Conservation (phyloP, 2,329 filamentous ascomycete genomes). For the Tolypocladium cylindrosporum region DNA sequence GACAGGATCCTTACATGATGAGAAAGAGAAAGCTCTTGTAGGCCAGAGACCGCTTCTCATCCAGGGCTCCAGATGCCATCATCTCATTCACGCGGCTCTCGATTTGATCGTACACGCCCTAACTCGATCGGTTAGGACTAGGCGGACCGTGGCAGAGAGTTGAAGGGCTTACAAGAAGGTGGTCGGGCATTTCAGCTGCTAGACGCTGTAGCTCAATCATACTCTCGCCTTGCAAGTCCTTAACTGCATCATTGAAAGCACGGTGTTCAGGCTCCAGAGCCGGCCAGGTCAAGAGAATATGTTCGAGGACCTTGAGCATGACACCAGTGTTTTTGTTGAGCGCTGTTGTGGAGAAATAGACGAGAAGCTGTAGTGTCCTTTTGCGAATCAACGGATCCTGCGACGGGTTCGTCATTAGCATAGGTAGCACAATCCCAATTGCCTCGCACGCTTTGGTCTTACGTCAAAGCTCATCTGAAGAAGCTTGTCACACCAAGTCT, state of each 20-base stretch:
- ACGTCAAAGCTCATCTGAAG: conserved; percentile 61
- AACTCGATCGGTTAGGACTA: conserved; percentile 8
- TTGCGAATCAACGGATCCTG: conserved; percentile 76
- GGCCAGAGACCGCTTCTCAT: conserved; percentile 76
- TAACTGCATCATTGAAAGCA: conserved; percentile 78
- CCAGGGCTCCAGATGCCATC: conserved; percentile 59
- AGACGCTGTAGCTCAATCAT: conserved; percentile 82
- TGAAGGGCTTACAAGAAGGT: conserved; percentile 54
- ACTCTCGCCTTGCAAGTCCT: conserved; percentile 75
- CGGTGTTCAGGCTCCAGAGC: conserved; percentile 59
- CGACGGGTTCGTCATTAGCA: not conserved
- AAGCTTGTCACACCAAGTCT: conserved; percentile 64
- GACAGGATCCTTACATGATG: conserved; percentile 52
- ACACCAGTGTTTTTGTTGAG: conserved; percentile 69
- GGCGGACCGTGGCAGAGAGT: no score
- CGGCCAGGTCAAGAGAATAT: conserved; percentile 80
- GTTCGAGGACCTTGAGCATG: conserved; percentile 82
- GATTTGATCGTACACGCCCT: conserved; percentile 79
- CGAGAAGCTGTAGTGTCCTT: conserved; percentile 69
- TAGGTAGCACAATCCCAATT: not conserved
- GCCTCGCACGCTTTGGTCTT: conserved; percentile 3
- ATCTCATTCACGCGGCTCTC: conserved; percentile 76
- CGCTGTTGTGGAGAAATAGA: conserved; percentile 74
- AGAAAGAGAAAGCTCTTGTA: conserved; percentile 90
- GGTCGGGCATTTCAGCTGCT: conserved; percentile 83